Evolutionary conservation across 768 basidiomycete species (phyloP).

Genomic region (Suillus cothurnatus): DNA sequence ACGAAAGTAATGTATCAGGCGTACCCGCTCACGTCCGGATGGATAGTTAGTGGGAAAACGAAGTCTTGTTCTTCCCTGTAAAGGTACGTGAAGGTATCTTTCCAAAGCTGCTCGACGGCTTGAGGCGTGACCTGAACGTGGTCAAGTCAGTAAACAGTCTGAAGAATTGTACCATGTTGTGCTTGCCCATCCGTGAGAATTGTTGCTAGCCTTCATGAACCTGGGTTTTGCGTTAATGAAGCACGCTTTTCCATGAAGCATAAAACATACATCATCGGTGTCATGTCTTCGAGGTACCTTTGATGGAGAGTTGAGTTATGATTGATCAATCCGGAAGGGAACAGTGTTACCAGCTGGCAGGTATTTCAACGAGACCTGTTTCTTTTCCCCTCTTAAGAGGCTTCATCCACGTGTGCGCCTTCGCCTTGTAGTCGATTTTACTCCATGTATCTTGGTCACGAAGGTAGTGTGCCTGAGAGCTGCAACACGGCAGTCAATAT

Average conservation of each 20-base stretch:
- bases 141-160: not conserved
- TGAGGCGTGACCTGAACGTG: slow-evolving; percentile 51
- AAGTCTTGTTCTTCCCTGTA: slow-evolving; percentile 63
- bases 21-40: slow-evolving; percentile 70
- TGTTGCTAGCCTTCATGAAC: slow-evolving; percentile 65
- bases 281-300: slow-evolving; percentile 69
- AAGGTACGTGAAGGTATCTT: slow-evolving; percentile 66
- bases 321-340: not conserved
- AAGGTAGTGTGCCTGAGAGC: slow-evolving; percentile 64
- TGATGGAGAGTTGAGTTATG: not conserved
- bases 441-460: slow-evolving; percentile 68
- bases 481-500: slow-evolving; percentile 12
- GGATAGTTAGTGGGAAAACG: slow-evolving; percentile 71
- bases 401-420: slow-evolving; percentile 70
- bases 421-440: slow-evolving; percentile 60
- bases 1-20: slow-evolving; percentile 21
- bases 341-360: slow-evolving; percentile 59
- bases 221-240: slow-evolving; percentile 31
- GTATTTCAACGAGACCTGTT: slow-evolving; percentile 62
- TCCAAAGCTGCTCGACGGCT: slow-evolving; percentile 70
- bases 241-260: not conserved
- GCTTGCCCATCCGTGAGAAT: slow-evolving; percentile 67
- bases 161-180: not conserved
- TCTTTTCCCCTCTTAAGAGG: slow-evolving; percentile 61
- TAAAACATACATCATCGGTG: slow-evolving; percentile 59